Evolutionary conservation across 2,329 filamentous ascomycete genomes (phyloP), one percentile per base, ranked within the genome.

Genomic region (Hypoxylon sp.): DNA sequence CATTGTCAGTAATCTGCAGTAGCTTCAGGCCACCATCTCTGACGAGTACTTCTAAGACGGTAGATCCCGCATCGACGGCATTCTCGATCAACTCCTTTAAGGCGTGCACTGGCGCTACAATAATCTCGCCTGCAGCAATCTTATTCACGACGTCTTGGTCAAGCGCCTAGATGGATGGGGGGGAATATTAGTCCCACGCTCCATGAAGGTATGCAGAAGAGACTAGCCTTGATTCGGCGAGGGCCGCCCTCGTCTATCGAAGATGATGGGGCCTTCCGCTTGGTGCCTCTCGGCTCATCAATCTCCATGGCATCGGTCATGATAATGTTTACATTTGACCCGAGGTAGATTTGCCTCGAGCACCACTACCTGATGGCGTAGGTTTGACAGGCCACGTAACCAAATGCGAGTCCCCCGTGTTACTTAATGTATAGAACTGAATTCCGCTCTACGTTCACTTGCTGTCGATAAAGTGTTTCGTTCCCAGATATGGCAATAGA

Each of bases 61-160:
- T 98, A 2, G 95, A 92, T 4, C 95, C 94, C n/a, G 96, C 95
- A 79, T 99, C 96, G 15, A 99, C 93, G 3, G 95, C 91, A 72
- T 99, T 99, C 77, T 99, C 95, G 11, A 99, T 93, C 51, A 99
- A 82, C 76, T 99, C 95, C 78, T 99, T 99, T 59, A 99, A 79
- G 2, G 96, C 95, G 77, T 99, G 93, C 26, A 97, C 93, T 0
- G 95, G 96, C 1, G 95, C 94, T 50, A 99, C 93, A 64, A 99
- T 99, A 72, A 99, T 99, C 78, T 99, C 95, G 19, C 95, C 95
- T 0, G 95, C 95, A 0, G 95, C 95, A 70, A 99, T 99, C 78
- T 98, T 99, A 82, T 98, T 99, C 69, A 99, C 91, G 20, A 99
- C 95, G 80, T 95, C 91, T 67, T 91, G 89, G 73, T 97, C 92